Base-by-base conservation (phyloP, 106 monocot species). In the Allium cepa region DNA sequence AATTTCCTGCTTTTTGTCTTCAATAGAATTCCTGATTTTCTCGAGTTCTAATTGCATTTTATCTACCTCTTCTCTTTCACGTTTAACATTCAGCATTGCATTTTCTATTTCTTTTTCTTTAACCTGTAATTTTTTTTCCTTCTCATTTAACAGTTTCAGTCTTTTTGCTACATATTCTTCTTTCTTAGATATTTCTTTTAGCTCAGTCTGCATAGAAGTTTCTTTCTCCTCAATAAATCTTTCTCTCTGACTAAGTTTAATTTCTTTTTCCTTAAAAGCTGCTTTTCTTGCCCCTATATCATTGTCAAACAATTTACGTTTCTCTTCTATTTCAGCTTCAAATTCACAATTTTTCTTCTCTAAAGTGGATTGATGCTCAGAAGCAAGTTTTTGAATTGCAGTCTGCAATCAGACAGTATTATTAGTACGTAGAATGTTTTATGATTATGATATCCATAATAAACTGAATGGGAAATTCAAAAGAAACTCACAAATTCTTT, bases 251-350 rank as follows among this genome's bases (percentile, higher is more conserved):
- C 59, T 71, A 55, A 89, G 71, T 26, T 81, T 77, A 65, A 45
- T 48, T 69, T 80, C 85, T 15, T 57, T 74, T 7, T 66, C 67
- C 36, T 74, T 72, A 47, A 65, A 72, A 52, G 56, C 65, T 67
- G 45, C 49, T 64, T 45, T 76, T 59, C 69, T 83, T 5, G 27
- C 56, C 64, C 76, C 76, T 18, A 97, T 77, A 49, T 89, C 97
- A 57, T 80, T 80, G n/a, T 97, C 88, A 13, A 89, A 64, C 26
- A 69, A 64, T 60, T 62, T 64, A 11, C 79, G 73, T 60, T 50
- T 73, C 63, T 83, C 60, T 48, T 80, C 84, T 52, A 92, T 26
- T 59, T 89, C 84, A 71, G 78, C 70, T 71, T 97, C 97, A 77
- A 92, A 82, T 50, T 86, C 86, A 47, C 10, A 53, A 36, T 50